phyloP scores from a whole-genome alignment of 169 alveolate species.

The Babesia microti region DNA sequence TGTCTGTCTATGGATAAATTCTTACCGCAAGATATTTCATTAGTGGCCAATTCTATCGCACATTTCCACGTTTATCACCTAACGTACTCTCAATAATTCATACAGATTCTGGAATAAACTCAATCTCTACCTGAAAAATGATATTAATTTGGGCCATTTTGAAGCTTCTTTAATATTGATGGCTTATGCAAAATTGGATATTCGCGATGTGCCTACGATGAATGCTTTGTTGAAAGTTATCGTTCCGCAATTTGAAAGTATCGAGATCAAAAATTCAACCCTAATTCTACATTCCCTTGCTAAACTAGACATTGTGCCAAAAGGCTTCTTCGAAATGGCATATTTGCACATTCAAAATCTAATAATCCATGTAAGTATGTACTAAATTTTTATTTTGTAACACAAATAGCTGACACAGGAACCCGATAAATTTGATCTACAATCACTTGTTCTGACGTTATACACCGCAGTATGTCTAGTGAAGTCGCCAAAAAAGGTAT shows the following conservation, averaged over 20 bases:
- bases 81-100: constrained; percentile 28
- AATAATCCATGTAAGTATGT: constrained; percentile 4
- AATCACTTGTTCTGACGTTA: constrained; percentile 48
- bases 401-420: not conserved
- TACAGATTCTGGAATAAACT: constrained; percentile 50
- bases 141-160: constrained; percentile 33
- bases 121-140: constrained; percentile 24
- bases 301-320: constrained; percentile 47
- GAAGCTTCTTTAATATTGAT: constrained; percentile 53
- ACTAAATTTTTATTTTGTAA: too few species aligned
- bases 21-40: constrained; percentile 55
- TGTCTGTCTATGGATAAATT: constrained; percentile 31
- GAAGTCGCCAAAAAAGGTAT: constrained; percentile 14
- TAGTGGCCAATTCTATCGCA: constrained; percentile 52
- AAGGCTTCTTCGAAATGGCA: constrained; percentile 15
- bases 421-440: constrained; percentile 44
- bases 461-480: constrained; percentile 40
- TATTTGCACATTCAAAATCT: constrained; percentile 1
- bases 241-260: constrained; percentile 5
- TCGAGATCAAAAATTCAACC: constrained; percentile 34
- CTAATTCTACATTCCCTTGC: constrained; percentile 57
- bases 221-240: not conserved
- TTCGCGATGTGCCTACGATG: constrained; percentile 27
- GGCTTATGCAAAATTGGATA: constrained; percentile 56
- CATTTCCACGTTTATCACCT: constrained; percentile 59